Conservation (phyloP, 2,329 filamentous ascomycete species). For the Huntiella bhutanensis region DNA sequence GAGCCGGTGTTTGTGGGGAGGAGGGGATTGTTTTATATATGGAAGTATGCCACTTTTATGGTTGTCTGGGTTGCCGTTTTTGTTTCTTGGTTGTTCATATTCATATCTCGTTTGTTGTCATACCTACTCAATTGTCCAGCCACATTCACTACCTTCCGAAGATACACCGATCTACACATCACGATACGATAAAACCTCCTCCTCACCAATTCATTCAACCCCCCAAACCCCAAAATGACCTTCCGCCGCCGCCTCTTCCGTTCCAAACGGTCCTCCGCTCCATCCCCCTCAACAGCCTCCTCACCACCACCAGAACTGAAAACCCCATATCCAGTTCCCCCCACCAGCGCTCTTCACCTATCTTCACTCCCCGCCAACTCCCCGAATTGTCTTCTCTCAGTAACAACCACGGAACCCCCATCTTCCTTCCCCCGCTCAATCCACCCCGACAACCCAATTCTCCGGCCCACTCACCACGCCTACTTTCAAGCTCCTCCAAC, state of each 20-base stretch:
- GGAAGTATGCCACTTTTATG: no score
- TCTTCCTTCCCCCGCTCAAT: not conserved
- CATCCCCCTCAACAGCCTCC: not conserved
- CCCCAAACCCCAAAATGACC: no score
- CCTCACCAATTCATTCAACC: no score
- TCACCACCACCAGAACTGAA: not conserved
- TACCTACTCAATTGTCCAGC: not conserved
- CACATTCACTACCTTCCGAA: not conserved
- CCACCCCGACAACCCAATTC: constrained; percentile 5
- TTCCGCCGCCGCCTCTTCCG: not conserved
- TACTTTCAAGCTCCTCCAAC: constrained; percentile 11
- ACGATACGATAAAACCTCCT: no score
- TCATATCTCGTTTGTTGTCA: not conserved
- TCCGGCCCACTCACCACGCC: constrained; percentile 13
- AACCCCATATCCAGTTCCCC: no score
- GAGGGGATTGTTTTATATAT: no score
- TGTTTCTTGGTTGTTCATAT: no score
- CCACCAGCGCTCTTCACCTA: no score
- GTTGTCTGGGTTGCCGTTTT: no score
- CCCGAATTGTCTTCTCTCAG: no score
- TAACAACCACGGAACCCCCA: not conserved
- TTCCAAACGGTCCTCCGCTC: not conserved
- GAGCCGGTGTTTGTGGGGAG: no score
- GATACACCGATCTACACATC: not conserved
- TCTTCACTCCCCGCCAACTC: no score